phyloP scores from a whole-genome alignment of 2,329 filamentous ascomycete genomes.

The Tolypocladium inflatum region DNA sequence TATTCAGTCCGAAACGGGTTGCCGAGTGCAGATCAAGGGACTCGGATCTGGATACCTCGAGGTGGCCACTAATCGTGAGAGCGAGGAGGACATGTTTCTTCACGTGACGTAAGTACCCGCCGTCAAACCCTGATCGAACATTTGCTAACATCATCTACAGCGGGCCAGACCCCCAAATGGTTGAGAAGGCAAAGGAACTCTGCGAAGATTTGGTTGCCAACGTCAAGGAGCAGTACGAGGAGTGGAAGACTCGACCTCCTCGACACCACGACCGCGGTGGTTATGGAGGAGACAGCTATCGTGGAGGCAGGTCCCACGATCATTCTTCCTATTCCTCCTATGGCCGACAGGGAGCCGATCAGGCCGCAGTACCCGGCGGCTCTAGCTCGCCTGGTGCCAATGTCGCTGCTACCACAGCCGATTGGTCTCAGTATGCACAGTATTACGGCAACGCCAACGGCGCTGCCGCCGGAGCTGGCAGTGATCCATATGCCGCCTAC shows the following conservation, averaged over 20 bases:
- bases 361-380: constrained; percentile 22
- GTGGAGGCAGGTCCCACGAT: constrained; percentile 14
- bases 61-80: constrained; percentile 76
- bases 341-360: constrained; percentile 17
- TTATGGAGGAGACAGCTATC: constrained; percentile 18
- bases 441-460: constrained; percentile 44
- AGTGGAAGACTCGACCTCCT: constrained; percentile 75
- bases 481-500: constrained; percentile 83
- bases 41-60: constrained; percentile 93
- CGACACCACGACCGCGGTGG: constrained; percentile 44
- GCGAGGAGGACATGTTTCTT: constrained; percentile 92
- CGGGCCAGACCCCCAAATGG: constrained; percentile 78
- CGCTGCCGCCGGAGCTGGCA: constrained; percentile 18
- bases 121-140: background rate
- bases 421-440: constrained; percentile 8
- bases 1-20: constrained; percentile 90
- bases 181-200: constrained; percentile 76
- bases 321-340: constrained; percentile 19
- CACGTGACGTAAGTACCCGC: constrained; percentile 70
- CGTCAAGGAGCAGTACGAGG: constrained; percentile 82
- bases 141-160: constrained; percentile 31
- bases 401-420: constrained; percentile 14
- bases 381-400: constrained; percentile 20
- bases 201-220: constrained; percentile 82
- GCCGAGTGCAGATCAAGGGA: constrained; percentile 96